Evolutionary conservation across 495 filamentous ascomycete genomes (phyloP), one percentile per base, ranked within the genome.

Genomic region (Lindgomyces ingoldianus): DNA sequence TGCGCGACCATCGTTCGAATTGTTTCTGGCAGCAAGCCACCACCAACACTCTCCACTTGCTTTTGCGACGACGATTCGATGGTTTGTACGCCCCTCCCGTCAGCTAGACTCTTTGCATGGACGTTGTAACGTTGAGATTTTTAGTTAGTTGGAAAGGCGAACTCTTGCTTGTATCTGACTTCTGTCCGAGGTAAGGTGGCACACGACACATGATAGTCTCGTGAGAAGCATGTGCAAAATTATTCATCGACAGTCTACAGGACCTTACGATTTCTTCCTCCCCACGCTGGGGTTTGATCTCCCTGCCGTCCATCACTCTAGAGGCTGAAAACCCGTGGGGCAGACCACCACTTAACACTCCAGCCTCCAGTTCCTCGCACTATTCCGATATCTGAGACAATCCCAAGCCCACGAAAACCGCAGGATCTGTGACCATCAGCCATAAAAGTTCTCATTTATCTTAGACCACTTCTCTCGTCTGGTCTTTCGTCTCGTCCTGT

Each of bases 141-240:
- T n/a, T n/a, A 14, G 33, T 39, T 39, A 14, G 33, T 39, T n/a
- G n/a, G n/a, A 39, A 39, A 39, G 33, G 33, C 33, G 33, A 39
- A 14, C 33, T 39, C 33, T 14, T 39, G 33, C 14, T 39, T 14
- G 33, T 39, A 39, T 39, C 14, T 6, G 33, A 39, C 6, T 47
- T n/a, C 45, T 47, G 45, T 47, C 45, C 45, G 16, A 52, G 25
- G 48, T 27, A 52, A 52, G 19, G n/a, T 10, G 8, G 18, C 48
- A 52, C 48, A 52, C 48, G 18, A 52, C 48, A 8, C 12, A 18
- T 24, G 48, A 25, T 16, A 3, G n/a, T 52, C 48, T 52, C 48
- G 48, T 52, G 48, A 25, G 24, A 52, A n/a, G 24, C 14, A 27
- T 48, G 45, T 48, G 45, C n/a, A n/a, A n/a, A 10, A 21, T 11